Base-by-base conservation (phyloP, 73 alveolate genomes). In the Symbiodinium natans region DNA sequence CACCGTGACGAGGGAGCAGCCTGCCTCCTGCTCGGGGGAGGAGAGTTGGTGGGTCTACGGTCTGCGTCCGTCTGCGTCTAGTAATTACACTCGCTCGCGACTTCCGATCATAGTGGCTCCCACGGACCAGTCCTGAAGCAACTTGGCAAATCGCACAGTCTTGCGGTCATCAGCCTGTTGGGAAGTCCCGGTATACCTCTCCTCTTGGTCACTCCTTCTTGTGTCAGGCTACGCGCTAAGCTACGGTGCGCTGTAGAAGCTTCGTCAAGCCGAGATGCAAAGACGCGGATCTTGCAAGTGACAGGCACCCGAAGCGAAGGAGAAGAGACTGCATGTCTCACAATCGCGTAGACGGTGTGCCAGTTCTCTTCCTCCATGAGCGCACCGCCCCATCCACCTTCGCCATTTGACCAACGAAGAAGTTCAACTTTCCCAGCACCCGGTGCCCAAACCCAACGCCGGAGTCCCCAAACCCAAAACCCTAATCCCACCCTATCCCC, bases 341-440 rank as follows among this genome's bases (percentile, higher is more conserved):
- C 84, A 39, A 86, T 86, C 83, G 84, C 83, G 73, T 54, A 86
- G 84, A 54, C 94, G 59, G 54, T 11, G 54, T 86, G 94, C 94
- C 94, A 86, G 63, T 86, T 74, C n/a, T 86, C 94, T 42, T 86
- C 94, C 19, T 86, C 94, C 94, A 86, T 86, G 63, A 86, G 48
- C 33, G 94, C 94, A 41, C 94, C 94, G n/a, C 94, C 94, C 94
- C 94, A 86, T 46, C 94, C 94, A 56, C 94, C 94, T 86, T 73
- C 42, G 36, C 38, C 11, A 36, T 17, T 40, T 38, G 7, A 11
- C 38, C 11, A 11, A 19, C 36, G 29, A 15, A n/a, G 13, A 10
- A 68, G 82, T 25, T 68, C 82, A 68, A 7, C 82, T 4, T n/a
- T n/a, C n/a, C n/a, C n/a, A n/a, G n/a, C n/a, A n/a, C n/a, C n/a